Evolutionary conservation across 2,329 filamentous ascomycete species (phyloP), one percentile per base, ranked within the genome.

Genomic region (Chrysoporthe austroafricana): DNA sequence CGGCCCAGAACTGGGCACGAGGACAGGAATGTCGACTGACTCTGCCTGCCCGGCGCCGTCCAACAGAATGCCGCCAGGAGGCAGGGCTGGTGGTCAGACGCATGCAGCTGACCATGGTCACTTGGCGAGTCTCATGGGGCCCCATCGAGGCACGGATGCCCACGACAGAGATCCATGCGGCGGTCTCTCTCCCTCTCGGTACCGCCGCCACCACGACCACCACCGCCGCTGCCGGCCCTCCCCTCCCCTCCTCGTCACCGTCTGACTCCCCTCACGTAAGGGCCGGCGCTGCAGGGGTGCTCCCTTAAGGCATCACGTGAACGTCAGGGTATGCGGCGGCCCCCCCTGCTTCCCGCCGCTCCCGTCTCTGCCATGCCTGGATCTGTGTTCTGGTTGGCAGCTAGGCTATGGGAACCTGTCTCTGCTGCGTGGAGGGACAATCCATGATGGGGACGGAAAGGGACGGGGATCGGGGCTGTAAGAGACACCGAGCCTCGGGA

Each of bases 311-410:
- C 62, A 61, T 69, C 68, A 69, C 68, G 68, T 69, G 68, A 63
- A 44, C 62, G n/a, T 46, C 50, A 56, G 58, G 46, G 48, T 50
- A 66, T 69, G 68, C 68, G 66, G 52, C 57, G 58, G 52, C 58
- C 65, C 65, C 65, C 65, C 65, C 62, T n/a, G 32, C 54, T 52
- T 59, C 68, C 66, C 67, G 67, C 57, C 59, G 44, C 42, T 63
- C 68, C 68, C 66, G 66, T 63, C 65, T 65, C 67, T 68, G 46
- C 34, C 56, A 65, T 57, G 66, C 62, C 26, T 65, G 62, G 52
- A 48, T 50, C 62, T 65, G 68, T 68, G 62, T 63, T 69, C 68
- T 62, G 65, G 68, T 69, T 67, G 62, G 68, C 58, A 68, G 65
- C 57, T 56, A 26, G 58, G 34, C 50, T 57, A 61, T 67, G 58